Evolutionary conservation across 2,329 filamentous ascomycete species (phyloP).

Genomic region (Apiospora marii): DNA sequence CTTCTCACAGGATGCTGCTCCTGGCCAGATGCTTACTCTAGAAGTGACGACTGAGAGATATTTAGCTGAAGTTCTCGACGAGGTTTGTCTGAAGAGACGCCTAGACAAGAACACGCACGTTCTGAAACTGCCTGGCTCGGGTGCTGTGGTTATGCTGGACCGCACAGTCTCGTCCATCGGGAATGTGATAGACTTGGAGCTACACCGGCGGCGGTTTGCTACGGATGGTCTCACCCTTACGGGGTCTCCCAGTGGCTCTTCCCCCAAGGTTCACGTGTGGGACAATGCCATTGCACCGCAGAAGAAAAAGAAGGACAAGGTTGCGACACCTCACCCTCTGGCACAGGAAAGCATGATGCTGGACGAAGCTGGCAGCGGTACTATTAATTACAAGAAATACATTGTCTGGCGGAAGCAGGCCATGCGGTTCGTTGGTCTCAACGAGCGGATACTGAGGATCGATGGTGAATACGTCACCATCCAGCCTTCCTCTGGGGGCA

Average conservation of each 20-base stretch:
- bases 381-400: constrained; percentile 75
- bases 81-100: constrained; percentile 78
- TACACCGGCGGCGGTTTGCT: constrained; percentile 77
- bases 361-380: constrained; percentile 60
- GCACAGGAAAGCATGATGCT: constrained; percentile 69
- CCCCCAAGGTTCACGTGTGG: constrained; percentile 69
- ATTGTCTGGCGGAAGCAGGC: constrained; percentile 83
- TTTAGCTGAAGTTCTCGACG: constrained; percentile 81
- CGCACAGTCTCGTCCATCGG: constrained; percentile 82
- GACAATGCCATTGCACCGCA: constrained; percentile 53
- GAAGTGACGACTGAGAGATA: constrained; percentile 85
- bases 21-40: constrained; percentile 76
- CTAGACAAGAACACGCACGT: constrained; percentile 83
- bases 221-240: constrained; percentile 75
- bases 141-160: constrained; percentile 78
- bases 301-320: constrained; percentile 61
- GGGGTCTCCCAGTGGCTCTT: constrained; percentile 73
- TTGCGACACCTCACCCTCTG: constrained; percentile 70
- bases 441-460: constrained; percentile 79
- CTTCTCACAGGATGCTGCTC: constrained; percentile 71
- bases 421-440: constrained; percentile 79
- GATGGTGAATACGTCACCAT: constrained; percentile 90
- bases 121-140: constrained; percentile 77
- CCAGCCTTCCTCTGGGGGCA: constrained; percentile 74
- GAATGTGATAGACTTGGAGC: constrained; percentile 76